Evolutionary conservation across 176 grass and related monocot genomes (phyloP), one percentile per base, ranked within the genome.

Genomic region (Olyra latifolia): DNA sequence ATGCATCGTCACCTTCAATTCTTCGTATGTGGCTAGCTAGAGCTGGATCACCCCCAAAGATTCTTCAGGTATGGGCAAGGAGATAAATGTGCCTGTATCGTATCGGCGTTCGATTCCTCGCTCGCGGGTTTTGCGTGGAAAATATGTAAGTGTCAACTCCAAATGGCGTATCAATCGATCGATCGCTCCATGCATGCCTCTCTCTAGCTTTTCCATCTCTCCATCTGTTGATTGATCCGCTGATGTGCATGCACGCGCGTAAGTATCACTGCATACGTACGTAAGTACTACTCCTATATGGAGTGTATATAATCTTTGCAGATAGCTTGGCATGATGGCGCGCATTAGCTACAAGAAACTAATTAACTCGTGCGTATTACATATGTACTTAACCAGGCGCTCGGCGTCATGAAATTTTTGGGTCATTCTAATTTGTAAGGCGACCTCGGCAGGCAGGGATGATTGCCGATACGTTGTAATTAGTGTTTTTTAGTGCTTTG

Each of bases 11-110:
- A 22, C 52, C 52, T 6, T n/a, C 19, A 1, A 9, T 3, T 8
- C 50, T 9, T 8, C 50, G 19, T 7, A 54, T 20, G 50, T 2
- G 2, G 19, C 19, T 54, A 54, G 50, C 50, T 9, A 54, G 7
- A n/a, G 32, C 32, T 35, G 4, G 32, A 35, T 35, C 32, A 35
- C 32, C 1, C 52, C 29, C 23, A 2, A n/a, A 80, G 32, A 49
- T 80, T 80, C 42, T 32, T 53, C 60, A 67, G 28, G 76, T 20
- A 67, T 52, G 62, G 62, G 63, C 43, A 35, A 80, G 15, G 27
- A 67, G 76, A 85, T 85, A 38, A 79, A 60, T 32, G 38, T 68
- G 57, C 29, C 47, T 60, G 25, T 32, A 48, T 9, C 52, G 8
- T 22, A 54, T 22, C 52, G 52, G 20, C 19, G 7, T 22, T 54